Evolutionary conservation across 768 basidiomycete species (phyloP).

Genomic region (Scleroderma bovista): DNA sequence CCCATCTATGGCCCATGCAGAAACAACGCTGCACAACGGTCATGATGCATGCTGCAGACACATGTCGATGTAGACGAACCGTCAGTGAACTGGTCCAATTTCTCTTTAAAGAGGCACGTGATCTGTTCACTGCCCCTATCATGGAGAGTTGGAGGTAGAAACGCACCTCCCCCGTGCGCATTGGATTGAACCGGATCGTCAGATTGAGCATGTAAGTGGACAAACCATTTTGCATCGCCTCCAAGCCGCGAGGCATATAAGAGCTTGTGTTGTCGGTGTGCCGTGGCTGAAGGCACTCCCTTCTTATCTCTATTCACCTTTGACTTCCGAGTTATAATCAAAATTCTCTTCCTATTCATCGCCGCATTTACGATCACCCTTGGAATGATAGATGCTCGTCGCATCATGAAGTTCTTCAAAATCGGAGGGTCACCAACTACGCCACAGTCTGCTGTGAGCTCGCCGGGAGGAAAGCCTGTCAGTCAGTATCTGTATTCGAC

Average conservation of each 20-base stretch:
- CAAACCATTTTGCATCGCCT: slow-evolving; percentile 11
- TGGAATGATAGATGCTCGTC: slow-evolving; percentile 29
- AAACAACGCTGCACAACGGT: not conserved
- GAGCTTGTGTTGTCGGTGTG: no score
- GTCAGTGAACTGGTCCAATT: slow-evolving; percentile 7
- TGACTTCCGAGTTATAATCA: slow-evolving; percentile 12
- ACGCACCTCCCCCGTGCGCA: slow-evolving; percentile 7
- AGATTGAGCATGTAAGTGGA: not conserved
- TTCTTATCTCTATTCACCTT: slow-evolving; percentile 9
- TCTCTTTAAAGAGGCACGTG: slow-evolving; percentile 24
- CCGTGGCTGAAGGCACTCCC: slow-evolving; percentile 8
- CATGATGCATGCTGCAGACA: not conserved
- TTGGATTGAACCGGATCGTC: slow-evolving; percentile 8
- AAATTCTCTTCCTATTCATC: slow-evolving; percentile 23
- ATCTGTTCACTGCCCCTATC: no score
- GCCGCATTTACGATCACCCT: slow-evolving; percentile 16
- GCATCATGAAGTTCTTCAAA: slow-evolving; percentile 29
- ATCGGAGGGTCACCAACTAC: slow-evolving; percentile 22
- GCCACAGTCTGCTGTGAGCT: slow-evolving; percentile 12
- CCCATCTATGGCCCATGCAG: not conserved
- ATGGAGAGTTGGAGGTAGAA: slow-evolving; percentile 8
- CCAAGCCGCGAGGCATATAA: slow-evolving; percentile 25
- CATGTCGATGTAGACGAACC: slow-evolving; percentile 2
- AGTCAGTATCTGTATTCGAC: slow-evolving; percentile 18
- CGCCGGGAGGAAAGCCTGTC: slow-evolving; percentile 12